phyloP scores from a whole-genome alignment of 139 green algal species.

The Chlamydomonas schloesseri region DNA sequence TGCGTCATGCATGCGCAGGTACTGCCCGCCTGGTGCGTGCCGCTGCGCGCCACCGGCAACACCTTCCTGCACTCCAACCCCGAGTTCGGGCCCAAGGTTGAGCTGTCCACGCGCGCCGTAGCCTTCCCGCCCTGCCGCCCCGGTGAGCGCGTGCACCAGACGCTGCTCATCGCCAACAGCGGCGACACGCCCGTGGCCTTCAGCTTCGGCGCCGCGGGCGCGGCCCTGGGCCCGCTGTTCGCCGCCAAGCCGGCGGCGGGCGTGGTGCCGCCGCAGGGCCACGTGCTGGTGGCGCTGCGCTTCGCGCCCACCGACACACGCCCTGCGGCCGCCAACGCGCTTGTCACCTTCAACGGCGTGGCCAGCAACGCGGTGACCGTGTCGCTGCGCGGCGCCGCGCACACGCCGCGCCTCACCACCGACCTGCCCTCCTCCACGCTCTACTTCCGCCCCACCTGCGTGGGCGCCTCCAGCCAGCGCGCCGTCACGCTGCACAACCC shows the following conservation, averaged over 20 bases:
- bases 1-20: not conserved
- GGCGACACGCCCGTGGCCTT: conserved; percentile 76
- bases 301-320: conserved; percentile 54
- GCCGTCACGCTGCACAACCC: conserved; percentile 69
- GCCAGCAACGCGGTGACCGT: conserved; percentile 45
- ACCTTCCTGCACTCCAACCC: conserved; percentile 67
- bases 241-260: conserved; percentile 46
- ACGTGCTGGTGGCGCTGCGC: conserved; percentile 63
- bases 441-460: conserved; percentile 74
- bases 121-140: conserved; percentile 67
- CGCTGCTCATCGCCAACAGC: conserved; percentile 71
- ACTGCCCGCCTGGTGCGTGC: conserved; percentile 41
- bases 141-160: conserved; percentile 62
- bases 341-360: conserved; percentile 60
- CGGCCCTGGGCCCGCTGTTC: conserved; percentile 34
- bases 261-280: conserved; percentile 64
- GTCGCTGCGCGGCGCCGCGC: conserved; percentile 53
- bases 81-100: conserved; percentile 63
- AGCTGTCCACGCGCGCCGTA: conserved; percentile 54
- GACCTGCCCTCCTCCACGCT: conserved; percentile 43
- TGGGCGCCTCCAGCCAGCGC: conserved; percentile 69
- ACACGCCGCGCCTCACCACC: conserved; percentile 54
- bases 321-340: conserved; percentile 6
- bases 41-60: conserved; percentile 62
- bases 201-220: conserved; percentile 43